These are phyloP conservation scores for Helotiales sp. DNA, from an alignment of 2,329 filamentous ascomycete genomes.

Conservation along the genomic window DNA sequence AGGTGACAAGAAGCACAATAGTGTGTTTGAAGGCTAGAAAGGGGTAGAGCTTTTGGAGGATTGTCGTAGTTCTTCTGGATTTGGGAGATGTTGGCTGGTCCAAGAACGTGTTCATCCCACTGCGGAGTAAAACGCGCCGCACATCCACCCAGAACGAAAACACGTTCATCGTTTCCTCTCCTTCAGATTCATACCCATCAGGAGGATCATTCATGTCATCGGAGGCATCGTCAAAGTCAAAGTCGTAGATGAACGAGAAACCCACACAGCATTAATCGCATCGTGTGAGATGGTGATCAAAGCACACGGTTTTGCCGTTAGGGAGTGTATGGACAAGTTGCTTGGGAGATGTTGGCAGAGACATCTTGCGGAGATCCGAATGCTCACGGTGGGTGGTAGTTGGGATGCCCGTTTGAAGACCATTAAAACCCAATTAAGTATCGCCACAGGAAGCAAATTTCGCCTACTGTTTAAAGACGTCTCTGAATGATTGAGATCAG, in stretches of 20 bases:
- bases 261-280: background rate
- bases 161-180: slow-evolving; percentile 9
- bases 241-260: background rate
- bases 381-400: too few species aligned
- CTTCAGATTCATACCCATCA: background rate
- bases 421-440: too few species aligned
- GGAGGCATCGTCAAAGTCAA: background rate
- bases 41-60: slow-evolving; percentile 10
- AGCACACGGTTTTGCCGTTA: slow-evolving; percentile 2
- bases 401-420: background rate
- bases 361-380: background rate
- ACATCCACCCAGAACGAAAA: background rate
- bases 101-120: slow-evolving; percentile 7
- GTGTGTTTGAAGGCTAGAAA: slow-evolving; percentile 14
- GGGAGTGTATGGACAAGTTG: background rate
- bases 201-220: background rate
- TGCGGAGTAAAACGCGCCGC: slow-evolving; percentile 5
- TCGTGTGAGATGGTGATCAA: slow-evolving; percentile 2
- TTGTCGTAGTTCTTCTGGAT: background rate
- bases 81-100: background rate
- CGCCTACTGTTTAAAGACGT: too few species aligned
- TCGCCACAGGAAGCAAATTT: too few species aligned
- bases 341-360: background rate
- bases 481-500: too few species aligned
- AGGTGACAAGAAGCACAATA: slow-evolving; percentile 21